Evolutionary conservation across 164 flowering plant species (phyloP).

Genomic region (Dillenia suffruticosa): DNA sequence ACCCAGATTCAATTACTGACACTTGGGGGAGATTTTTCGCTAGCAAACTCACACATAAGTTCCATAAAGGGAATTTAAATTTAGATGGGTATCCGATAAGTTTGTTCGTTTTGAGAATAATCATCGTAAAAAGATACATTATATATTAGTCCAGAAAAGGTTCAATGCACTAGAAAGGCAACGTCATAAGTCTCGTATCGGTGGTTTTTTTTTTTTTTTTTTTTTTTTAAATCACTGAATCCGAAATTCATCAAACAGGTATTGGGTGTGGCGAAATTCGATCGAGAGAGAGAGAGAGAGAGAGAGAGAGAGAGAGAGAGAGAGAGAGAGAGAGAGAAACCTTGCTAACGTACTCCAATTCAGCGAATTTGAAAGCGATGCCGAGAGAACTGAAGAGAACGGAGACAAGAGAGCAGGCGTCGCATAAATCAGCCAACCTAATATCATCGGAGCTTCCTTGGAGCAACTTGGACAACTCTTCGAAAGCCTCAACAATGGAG

Average conservation of each 20-base stretch:
- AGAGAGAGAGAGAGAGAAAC: constrained; percentile 23
- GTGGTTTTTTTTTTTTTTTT: too few species aligned
- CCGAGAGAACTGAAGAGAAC: constrained; percentile 78
- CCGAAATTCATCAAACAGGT: neutral
- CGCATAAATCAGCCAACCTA: constrained; percentile 41
- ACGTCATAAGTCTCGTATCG: too few species aligned
- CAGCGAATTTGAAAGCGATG: constrained; percentile 89
- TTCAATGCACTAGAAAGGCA: too few species aligned
- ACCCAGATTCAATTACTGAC: too few species aligned
- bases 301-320: neutral
- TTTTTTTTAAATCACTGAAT: neutral
- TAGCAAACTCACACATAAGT: too few species aligned
- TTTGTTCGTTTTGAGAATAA: too few species aligned
- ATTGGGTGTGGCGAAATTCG: neutral
- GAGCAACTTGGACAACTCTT: constrained; percentile 32
- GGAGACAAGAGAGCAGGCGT: constrained; percentile 65
- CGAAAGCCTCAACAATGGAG: constrained; percentile 60
- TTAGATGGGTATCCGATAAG: too few species aligned
- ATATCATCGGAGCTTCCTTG: constrained; percentile 23
- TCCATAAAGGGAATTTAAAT: too few species aligned
- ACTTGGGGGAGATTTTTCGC: too few species aligned
- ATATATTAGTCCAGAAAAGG: too few species aligned
- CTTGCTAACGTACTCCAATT: constrained; percentile 71
- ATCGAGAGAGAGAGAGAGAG: neutral
- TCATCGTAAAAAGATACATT: too few species aligned